Base-by-base conservation (phyloP, 192 early-diverging fungal genomes). In the Radiomyces spectabilis region DNA sequence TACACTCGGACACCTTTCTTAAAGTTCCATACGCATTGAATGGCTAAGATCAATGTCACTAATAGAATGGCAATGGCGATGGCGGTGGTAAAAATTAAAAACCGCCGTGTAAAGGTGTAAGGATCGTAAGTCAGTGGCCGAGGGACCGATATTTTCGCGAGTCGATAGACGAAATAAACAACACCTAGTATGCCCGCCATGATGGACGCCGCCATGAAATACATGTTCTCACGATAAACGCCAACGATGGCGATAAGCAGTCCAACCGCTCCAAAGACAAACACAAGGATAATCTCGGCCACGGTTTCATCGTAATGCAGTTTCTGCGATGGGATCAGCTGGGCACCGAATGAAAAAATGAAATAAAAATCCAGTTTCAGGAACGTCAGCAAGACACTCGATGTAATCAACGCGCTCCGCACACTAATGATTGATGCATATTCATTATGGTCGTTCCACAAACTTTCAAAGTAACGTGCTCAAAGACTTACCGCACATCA, bases 341-440 rank as follows among this genome's bases (percentile, higher is more conserved):
- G 73, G 13, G 66, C 61, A 1, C 65, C 73, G 27, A 69, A 75
- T 2, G 69, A 52, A 24, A 67, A 60, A 7, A 71, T 41, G 48
- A 75, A 75, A 24, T 61, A 75, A 43, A 72, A 51, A 51, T 75
- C 69, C 16, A 75, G 51, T 38, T 75, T 75, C n/a, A 75, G 51
- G 5, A 71, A 45, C 4, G 73, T 75, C 30, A 71, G 39, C 12
- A 75, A 43, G 19, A 72, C 41, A 1, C 65, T 61, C 3, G 63
- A 41, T 6, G 32, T 32, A 16, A 68, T 49, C 30, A 68, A 51
- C 6, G 65, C 73, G 3, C 54, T 56, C 12, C 59, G 41, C 10
- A 72, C 30, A n/a, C 53, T 51, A 19, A 22, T 15, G 41, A 18
- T 10, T 39, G 18, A 40, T 29, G 19, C 1, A 34, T 24, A 34